Evolutionary conservation across 164 flowering plant genomes (phyloP), one percentile per base, ranked within the genome.

Genomic region (Chloranthus sessilifolius): DNA sequence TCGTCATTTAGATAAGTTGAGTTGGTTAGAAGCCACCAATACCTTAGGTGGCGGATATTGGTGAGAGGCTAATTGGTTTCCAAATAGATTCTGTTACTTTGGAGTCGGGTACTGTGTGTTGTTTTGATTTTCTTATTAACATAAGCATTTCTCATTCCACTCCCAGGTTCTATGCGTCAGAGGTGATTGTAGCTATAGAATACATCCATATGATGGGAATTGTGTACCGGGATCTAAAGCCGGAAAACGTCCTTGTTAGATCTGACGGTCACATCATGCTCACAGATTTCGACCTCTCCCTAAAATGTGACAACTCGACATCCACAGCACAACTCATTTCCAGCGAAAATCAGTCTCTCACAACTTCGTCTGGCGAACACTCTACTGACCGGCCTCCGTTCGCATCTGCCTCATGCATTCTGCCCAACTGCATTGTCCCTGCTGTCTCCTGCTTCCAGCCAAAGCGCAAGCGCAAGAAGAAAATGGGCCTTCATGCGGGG

Each of bases 211-310:
- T 86, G 82, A 61, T 76, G 72, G 95, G 97, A 4, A 78, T 90
- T 4, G 81, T 90, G 1, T 90, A 90, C 76, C 77, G 97, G 2
- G 97, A 90, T 47, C 74, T 90, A 0, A 90, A 90, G 61, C 97
- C 97, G 1, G 97, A 90, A 50, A 90, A 90, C 56, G 83, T 90
- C 11, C 74, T 90, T 0, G 76, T 90, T 0, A 63, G 91, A 50
- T 61, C 74, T 0, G 97, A 90, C 50, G 97, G 97, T 15, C 97
- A 88, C 69, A 88, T 88, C 4, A 85, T 85, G 94, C 74, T 88
- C 15, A 82, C 96, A 0, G 96, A 88, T 62, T 90, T 90, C 44
- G 97, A 90, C 52, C 82, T 87, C 39, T 88, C 96, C 0, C 55
- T 87, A n/a, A 83, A 72, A 58, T 69, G 78, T 39, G 80, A 81